Evolutionary conservation across 208 protist genomes (phyloP).

Genomic region (Angomonas deanei): DNA sequence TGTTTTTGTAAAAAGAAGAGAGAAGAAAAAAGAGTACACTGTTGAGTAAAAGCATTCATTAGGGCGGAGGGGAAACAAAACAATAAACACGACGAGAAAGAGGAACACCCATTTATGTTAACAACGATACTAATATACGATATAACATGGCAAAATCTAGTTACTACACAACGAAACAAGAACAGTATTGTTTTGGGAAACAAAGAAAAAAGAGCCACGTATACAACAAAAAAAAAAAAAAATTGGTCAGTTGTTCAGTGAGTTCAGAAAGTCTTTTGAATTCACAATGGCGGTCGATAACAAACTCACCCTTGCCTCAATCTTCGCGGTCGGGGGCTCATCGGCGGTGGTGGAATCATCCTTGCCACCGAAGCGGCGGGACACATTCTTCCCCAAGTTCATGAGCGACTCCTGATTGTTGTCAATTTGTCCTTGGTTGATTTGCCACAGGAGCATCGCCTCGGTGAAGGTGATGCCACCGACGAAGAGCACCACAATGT

Average conservation of each 20-base stretch:
- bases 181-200: background rate
- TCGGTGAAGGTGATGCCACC: slow-evolving; percentile 83
- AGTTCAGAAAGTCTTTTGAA: slow-evolving; percentile 71
- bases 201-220: background rate
- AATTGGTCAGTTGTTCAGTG: slow-evolving; percentile 17
- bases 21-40: background rate
- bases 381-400: slow-evolving; percentile 69
- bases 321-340: slow-evolving; percentile 76
- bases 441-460: slow-evolving; percentile 63
- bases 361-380: slow-evolving; percentile 27
- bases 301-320: slow-evolving; percentile 68
- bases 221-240: background rate
- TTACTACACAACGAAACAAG: background rate
- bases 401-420: slow-evolving; percentile 79
- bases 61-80: slow-evolving; percentile 1
- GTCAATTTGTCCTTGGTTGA: slow-evolving; percentile 69
- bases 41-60: too few species aligned
- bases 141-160: background rate
- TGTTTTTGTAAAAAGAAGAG: background rate
- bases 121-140: background rate
- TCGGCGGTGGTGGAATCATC: slow-evolving; percentile 14
- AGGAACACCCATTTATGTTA: background rate
- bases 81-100: background rate
- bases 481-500: slow-evolving; percentile 79
- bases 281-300: slow-evolving; percentile 77